A percentile compares a stretch with the other conserved stretches of the same genome.
Conservation (phyloP, 75 land plant species). For the Larix kaempferi region DNA sequence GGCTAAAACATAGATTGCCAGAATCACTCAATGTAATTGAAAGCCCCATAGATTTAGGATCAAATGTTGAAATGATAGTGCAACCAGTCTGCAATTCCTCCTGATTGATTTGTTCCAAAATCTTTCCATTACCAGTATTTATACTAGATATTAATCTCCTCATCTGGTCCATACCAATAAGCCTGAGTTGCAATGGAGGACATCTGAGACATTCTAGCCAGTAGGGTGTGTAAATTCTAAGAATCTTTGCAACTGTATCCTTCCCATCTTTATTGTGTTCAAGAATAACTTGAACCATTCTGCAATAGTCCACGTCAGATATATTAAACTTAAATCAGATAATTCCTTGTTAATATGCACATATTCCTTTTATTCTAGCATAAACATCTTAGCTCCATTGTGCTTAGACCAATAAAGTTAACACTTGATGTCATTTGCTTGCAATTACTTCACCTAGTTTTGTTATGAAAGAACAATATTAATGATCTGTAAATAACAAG, state of each 20-base stretch:
- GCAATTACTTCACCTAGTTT: neutral
- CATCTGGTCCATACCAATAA: conserved; percentile 26
- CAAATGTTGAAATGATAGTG: conserved; percentile 66
- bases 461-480: neutral
- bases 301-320: conserved; percentile 18
- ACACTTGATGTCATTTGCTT: neutral
- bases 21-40: conserved; percentile 46
- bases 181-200: conserved; percentile 60
- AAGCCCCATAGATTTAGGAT: conserved; percentile 60
- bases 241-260: conserved; percentile 35
- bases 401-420: neutral
- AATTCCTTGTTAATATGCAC: neutral
- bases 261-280: conserved; percentile 61
- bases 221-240: conserved; percentile 78
- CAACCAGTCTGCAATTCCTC: conserved; percentile 66
- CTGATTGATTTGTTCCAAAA: conserved; percentile 54
- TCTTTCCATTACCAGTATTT: conserved; percentile 21
- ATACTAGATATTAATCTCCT: conserved; percentile 24
- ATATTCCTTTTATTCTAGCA: neutral
- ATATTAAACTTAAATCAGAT: neutral
- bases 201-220: conserved; percentile 81
- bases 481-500: neutral
- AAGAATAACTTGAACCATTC: conserved; percentile 74
- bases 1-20: conserved; percentile 43
- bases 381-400: neutral